Conservation (phyloP, 306 rosid genomes). For the Argentina anserina region DNA sequence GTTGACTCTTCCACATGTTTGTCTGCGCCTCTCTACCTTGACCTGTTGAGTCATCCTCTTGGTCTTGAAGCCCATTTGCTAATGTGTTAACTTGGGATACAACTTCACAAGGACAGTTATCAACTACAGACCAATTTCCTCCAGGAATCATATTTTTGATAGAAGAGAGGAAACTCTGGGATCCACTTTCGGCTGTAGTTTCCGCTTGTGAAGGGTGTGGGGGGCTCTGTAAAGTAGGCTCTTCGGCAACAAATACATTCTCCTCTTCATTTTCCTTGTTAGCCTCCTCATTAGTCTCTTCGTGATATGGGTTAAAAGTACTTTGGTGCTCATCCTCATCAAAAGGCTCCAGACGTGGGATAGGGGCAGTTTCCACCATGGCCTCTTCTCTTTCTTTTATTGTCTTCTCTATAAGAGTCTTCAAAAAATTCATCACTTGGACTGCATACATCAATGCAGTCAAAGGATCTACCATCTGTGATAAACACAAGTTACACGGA, state of each 20-base stretch:
- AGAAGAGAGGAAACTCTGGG: slow-evolving; percentile 42
- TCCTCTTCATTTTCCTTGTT: slow-evolving; percentile 46
- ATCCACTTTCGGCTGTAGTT: slow-evolving; percentile 31
- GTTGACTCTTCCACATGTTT: slow-evolving; percentile 40
- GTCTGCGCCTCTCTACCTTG: slow-evolving; percentile 34
- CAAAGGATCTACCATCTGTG: slow-evolving; percentile 94
- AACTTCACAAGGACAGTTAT: slow-evolving; percentile 60
- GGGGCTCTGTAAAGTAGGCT: slow-evolving; percentile 50
- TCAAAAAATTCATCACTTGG: slow-evolving; percentile 97
- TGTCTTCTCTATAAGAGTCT: slow-evolving; percentile 73
- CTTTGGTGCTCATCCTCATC: slow-evolving; percentile 71
- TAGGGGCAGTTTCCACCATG: slow-evolving; percentile 48
- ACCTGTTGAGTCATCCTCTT: slow-evolving; percentile 30
- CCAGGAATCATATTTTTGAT: slow-evolving; percentile 41
- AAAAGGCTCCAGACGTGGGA: slow-evolving; percentile 47
- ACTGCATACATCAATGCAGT: slow-evolving; percentile 97
- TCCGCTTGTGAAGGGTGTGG: slow-evolving; percentile 25
- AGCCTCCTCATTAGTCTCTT: slow-evolving; percentile 31
- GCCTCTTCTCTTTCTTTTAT: slow-evolving; percentile 76
- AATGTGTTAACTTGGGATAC: slow-evolving; percentile 60
- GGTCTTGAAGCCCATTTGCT: slow-evolving; percentile 49
- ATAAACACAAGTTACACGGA: slow-evolving; percentile 16
- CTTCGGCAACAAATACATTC: slow-evolving; percentile 36
- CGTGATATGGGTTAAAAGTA: slow-evolving; percentile 34
- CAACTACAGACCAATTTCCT: slow-evolving; percentile 51